Conservation (phyloP, 169 alveolate genomes). For the Amoebophrya sp. region DNA sequence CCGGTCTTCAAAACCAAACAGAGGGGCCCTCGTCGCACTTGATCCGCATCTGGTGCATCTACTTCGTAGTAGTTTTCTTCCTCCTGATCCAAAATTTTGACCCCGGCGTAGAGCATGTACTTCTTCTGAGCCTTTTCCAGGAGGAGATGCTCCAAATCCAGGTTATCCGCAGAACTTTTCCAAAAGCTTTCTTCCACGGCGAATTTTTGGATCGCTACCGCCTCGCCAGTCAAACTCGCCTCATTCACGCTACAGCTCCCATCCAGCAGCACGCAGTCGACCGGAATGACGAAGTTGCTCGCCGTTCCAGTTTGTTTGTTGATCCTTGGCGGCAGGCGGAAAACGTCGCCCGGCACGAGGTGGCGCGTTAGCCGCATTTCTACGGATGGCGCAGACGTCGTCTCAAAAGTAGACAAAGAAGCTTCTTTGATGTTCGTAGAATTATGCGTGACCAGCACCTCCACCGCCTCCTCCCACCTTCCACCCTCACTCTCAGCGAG, state of each 20-base stretch:
- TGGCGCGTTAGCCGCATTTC: not conserved
- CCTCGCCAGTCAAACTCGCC: not conserved
- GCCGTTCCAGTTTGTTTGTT: not conserved
- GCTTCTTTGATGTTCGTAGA: too few relatives aligned
- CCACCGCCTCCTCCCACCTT: not conserved
- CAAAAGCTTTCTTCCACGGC: not conserved
- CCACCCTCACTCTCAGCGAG: not conserved
- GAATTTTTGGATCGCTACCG: not conserved
- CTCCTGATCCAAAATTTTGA: not conserved
- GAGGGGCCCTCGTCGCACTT: too few relatives aligned
- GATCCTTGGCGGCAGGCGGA: not conserved
- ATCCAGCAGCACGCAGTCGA: not conserved
- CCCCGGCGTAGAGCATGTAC: not conserved
- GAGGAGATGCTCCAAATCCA: not conserved
- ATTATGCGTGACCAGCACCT: too few relatives aligned
- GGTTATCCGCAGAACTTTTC: not conserved
- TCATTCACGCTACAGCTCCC: not conserved
- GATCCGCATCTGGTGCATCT: too few relatives aligned
- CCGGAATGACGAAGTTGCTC: not conserved
- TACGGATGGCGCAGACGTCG: too few relatives aligned
- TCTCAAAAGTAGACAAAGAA: too few relatives aligned
- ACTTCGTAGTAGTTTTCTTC: too few relatives aligned
- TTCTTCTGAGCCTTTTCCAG: not conserved
- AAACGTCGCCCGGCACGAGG: not conserved
- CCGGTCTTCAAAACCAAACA: not conserved